phyloP scores from a whole-genome alignment of 1,139 yeast genomes.

The Pichia sorboxylosa region DNA sequence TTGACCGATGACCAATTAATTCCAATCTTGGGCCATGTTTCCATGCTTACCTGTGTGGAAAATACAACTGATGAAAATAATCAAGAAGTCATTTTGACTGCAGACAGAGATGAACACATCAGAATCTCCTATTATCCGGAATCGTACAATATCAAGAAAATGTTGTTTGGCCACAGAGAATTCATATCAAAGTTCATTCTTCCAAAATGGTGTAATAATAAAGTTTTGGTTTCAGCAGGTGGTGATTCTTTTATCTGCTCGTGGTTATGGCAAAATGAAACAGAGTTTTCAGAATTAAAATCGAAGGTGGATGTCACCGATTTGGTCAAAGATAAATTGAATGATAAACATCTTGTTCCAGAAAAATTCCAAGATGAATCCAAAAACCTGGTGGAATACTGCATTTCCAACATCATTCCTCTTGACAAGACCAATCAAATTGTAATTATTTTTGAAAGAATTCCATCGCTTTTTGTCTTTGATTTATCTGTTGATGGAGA shows the following conservation, averaged over 20 bases:
- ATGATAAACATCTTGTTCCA: conserved; percentile 54
- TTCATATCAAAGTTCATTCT: conserved; percentile 57
- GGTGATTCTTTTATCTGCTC: conserved; percentile 71
- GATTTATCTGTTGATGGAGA: conserved; percentile 20
- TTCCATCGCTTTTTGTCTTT: conserved; percentile 17
- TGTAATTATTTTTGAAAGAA: conserved; percentile 19
- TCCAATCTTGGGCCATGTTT: conserved; percentile 90
- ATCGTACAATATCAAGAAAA: conserved; percentile 64
- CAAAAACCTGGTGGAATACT: conserved; percentile 37
- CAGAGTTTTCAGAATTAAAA: conserved; percentile 28
- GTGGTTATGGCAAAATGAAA: conserved; percentile 47
- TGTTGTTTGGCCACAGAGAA: conserved; percentile 80
- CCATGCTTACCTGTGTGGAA: conserved; percentile 74
- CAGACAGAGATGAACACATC: conserved; percentile 95
- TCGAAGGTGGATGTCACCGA: conserved; percentile 40
- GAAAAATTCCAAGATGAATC: conserved; percentile 49
- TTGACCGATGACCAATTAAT: conserved; percentile 32
- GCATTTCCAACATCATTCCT: conserved; percentile 35
- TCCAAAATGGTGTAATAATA: conserved; percentile 35
- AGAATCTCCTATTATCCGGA: conserved; percentile 77
- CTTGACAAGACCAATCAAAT: conserved; percentile 24
- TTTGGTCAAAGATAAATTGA: conserved; percentile 34
- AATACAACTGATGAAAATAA: conserved; percentile 29
- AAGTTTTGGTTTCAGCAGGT: conserved; percentile 65
- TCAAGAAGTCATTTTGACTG: conserved; percentile 53